phyloP scores from a whole-genome alignment of 2,329 filamentous ascomycete species.

The Penicillium italicum region DNA sequence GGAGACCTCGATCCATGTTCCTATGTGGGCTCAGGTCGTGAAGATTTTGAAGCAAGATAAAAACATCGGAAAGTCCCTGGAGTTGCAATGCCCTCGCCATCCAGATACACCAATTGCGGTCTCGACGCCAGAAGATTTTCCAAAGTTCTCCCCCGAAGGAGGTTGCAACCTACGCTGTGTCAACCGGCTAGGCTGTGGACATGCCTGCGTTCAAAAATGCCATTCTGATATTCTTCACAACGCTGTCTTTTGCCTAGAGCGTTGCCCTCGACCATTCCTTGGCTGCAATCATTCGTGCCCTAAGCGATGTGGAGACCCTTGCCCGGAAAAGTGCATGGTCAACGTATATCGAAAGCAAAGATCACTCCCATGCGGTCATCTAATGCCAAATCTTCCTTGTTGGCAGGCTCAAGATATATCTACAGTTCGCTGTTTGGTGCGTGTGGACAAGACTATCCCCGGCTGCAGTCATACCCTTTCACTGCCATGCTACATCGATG shows the following conservation, averaged over 20 bases:
- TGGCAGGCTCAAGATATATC: constrained; percentile 44
- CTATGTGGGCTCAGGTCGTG: constrained; percentile 63
- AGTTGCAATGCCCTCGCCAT: constrained; percentile 61
- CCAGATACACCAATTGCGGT: constrained; percentile 50
- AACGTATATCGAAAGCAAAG: constrained; percentile 26
- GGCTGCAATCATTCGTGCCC: constrained; percentile 45
- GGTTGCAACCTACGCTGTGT: constrained; percentile 56
- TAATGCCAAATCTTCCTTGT: constrained; percentile 30
- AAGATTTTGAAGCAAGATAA: constrained; percentile 46
- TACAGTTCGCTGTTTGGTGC: constrained; percentile 48
- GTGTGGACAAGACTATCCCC: constrained; percentile 49
- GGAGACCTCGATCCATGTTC: constrained; percentile 53
- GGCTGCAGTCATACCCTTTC: constrained; percentile 54
- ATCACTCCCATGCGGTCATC: constrained; percentile 34
- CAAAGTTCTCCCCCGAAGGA: constrained; percentile 56
- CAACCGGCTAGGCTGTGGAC: constrained; percentile 44
- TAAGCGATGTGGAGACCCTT: constrained; percentile 41
- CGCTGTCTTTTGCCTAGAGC: constrained; percentile 40
- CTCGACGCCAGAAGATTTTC: constrained; percentile 56
- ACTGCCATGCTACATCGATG: constrained; percentile 51
- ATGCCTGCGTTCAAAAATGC: constrained; percentile 45
- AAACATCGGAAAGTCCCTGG: constrained; percentile 51
- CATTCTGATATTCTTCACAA: constrained; percentile 45
- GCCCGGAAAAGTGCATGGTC: constrained; percentile 35
- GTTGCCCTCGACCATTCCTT: constrained; percentile 36